These are phyloP conservation scores for Trichoderma reesei DNA, from an alignment of 495 filamentous ascomycete species.

Conservation along the genomic window DNA sequence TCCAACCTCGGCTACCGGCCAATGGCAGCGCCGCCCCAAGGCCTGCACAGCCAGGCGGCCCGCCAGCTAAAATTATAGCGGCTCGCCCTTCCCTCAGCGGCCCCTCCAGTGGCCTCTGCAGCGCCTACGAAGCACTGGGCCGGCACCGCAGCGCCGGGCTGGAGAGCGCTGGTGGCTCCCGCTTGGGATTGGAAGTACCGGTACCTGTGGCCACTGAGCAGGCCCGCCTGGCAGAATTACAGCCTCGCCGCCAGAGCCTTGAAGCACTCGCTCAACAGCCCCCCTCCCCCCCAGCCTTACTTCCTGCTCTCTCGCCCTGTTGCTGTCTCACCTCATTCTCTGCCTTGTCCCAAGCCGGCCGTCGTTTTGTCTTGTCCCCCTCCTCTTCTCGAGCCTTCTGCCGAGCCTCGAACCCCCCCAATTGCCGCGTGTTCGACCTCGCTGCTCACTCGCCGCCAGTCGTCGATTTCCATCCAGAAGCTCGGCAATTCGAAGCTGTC, in stretches of 20 bases:
- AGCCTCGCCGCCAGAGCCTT: conserved; percentile 7
- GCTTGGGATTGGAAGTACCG: not conserved
- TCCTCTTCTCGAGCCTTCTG: not conserved
- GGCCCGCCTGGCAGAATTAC: not conserved
- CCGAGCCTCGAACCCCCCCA: not conserved
- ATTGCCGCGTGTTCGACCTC: not conserved
- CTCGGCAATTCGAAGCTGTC: not conserved
- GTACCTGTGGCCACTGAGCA: not conserved
- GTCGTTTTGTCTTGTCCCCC: not conserved
- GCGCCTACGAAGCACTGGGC: not conserved
- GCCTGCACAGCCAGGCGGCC: conserved; percentile 5
- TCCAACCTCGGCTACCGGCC: not conserved
- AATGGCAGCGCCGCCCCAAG: not conserved
- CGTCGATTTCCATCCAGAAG: not conserved
- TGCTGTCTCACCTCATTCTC: conserved; percentile 9
- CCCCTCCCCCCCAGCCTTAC: conserved; percentile 5
- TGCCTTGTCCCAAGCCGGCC: conserved; percentile 5
- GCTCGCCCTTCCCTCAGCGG: not conserved
- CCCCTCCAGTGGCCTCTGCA: not conserved
- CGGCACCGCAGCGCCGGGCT: not conserved
- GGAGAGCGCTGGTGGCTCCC: not conserved
- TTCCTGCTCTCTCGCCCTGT: not conserved
- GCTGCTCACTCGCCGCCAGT: not conserved
- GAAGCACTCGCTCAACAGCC: not conserved
- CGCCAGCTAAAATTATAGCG: conserved; percentile 7